Base-by-base conservation (phyloP, 2,329 filamentous ascomycete species). In the Venturia effusa region DNA sequence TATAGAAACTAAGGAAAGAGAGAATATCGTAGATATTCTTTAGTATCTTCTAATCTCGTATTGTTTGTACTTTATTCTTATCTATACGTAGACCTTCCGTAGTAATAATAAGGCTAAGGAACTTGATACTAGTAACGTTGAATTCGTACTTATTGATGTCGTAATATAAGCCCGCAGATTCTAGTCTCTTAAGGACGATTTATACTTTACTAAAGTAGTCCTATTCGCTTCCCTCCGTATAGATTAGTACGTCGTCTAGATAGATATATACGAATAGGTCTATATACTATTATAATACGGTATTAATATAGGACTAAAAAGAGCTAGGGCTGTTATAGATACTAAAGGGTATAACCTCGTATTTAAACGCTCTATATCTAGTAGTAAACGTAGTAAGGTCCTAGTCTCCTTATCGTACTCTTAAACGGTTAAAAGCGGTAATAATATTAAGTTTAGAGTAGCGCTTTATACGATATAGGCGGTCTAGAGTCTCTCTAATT, bases 321-420 rank as follows among this genome's bases (percentile, higher is more conserved):
- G 67, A 67, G 10, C 43, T 61, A 39, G 61, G 67, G 3, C 55
- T 41, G 32, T 68, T 68, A 22, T 22, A 43, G 8, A 70, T 37
- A 4, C 68, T 45, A 62, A 70, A 70, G 0, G 67, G 68, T 13
- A 65, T 67, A 17, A 78, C 69, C 41, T 70, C 45, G 45, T 70
- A 78, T 65, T 78, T 61, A 64, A 68, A 77, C 2, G 68, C 64
- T 39, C 71, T 67, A 65, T n/a, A n/a, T n/a, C n/a, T n/a, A n/a
- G n/a, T n/a, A n/a, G n/a, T n/a, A n/a, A n/a, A n/a, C n/a, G n/a
- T 71, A 76, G 67, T 76, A 63, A 71, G 74, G 68, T 67, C 74
- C 66, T 61, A 37, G 27, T 76, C 67, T 39, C 75, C 62, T 6
- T 70, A 32, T 22, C 66, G 67, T n/a, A 77, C 75, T 15, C 67